Conservation (phyloP, 2,329 filamentous ascomycete genomes). For the Pestalotiopsis sp. region DNA sequence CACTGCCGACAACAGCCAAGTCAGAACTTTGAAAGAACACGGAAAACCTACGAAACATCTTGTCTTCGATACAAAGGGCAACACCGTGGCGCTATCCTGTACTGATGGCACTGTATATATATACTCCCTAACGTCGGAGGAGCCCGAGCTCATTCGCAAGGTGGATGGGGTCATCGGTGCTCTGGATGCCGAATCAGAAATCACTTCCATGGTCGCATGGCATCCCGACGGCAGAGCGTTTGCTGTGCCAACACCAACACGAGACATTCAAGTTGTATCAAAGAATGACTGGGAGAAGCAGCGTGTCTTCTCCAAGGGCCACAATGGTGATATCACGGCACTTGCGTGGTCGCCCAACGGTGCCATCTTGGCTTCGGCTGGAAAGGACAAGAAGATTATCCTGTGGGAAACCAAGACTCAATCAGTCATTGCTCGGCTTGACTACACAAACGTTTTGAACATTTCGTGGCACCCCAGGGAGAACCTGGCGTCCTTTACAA, state of each 20-base stretch:
- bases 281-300: slow-evolving; percentile 87
- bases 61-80: slow-evolving; percentile 79
- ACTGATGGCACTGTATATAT: slow-evolving; percentile 88
- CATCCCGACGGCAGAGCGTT: slow-evolving; percentile 94
- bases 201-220: slow-evolving; percentile 77
- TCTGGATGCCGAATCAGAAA: slow-evolving; percentile 74
- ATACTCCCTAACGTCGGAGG: slow-evolving; percentile 77
- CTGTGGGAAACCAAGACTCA: slow-evolving; percentile 93
- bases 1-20: slow-evolving; percentile 72
- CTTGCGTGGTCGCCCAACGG: slow-evolving; percentile 95
- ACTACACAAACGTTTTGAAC: slow-evolving; percentile 82
- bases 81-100: slow-evolving; percentile 76
- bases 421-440: slow-evolving; percentile 73
- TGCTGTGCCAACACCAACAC: slow-evolving; percentile 77
- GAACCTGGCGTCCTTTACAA: slow-evolving; percentile 90
- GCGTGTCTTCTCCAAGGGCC: slow-evolving; percentile 73
- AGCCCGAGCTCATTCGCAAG: slow-evolving; percentile 79
- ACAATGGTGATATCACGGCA: slow-evolving; percentile 82
- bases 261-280: slow-evolving; percentile 86
- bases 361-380: slow-evolving; percentile 74
- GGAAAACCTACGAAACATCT: slow-evolving; percentile 87
- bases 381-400: slow-evolving; percentile 66
- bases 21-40: slow-evolving; percentile 82
- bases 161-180: slow-evolving; percentile 83
- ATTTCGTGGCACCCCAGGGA: slow-evolving; percentile 88